Conservation (phyloP, 2,329 filamentous ascomycete species). For the Phaeoacremonium minimum region DNA sequence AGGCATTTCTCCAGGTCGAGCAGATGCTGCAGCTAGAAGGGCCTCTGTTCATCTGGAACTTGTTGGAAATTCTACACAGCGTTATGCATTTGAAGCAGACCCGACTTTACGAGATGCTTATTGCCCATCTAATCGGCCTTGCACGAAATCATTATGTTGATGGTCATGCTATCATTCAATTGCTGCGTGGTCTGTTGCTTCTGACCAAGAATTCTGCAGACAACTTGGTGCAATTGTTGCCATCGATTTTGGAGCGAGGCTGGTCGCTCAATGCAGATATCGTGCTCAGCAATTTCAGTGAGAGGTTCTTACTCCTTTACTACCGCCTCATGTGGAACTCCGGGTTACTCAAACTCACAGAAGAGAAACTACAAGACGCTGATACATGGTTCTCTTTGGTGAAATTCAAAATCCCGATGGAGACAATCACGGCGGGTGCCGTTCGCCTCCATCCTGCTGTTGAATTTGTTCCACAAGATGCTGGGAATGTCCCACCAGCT, state of each 20-base stretch:
- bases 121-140: conserved; percentile 9
- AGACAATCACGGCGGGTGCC: neutral
- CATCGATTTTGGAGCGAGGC: conserved; percentile 7
- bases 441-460: neutral
- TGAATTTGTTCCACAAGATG: neutral
- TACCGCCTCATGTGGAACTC: conserved; percentile 13
- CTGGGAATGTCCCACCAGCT: neutral
- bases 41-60: conserved; percentile 10
- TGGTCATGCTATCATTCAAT: neutral
- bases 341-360: conserved; percentile 3
- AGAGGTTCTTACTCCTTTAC: conserved; percentile 9
- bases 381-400: conserved; percentile 3
- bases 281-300: conserved; percentile 8
- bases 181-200: conserved; percentile 1
- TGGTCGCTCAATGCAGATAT: conserved; percentile 13
- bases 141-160: neutral
- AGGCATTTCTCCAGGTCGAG: conserved; percentile 15
- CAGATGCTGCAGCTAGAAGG: conserved; percentile 10
- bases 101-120: conserved; percentile 7
- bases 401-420: neutral
- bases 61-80: conserved; percentile 8
- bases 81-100: conserved; percentile 5
- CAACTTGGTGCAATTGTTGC: neutral
- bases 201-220: neutral
- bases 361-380: neutral